These are phyloP conservation scores for Coemansia sp. DNA, from an alignment of 192 early-diverging fungal species.

Conservation along the genomic window DNA sequence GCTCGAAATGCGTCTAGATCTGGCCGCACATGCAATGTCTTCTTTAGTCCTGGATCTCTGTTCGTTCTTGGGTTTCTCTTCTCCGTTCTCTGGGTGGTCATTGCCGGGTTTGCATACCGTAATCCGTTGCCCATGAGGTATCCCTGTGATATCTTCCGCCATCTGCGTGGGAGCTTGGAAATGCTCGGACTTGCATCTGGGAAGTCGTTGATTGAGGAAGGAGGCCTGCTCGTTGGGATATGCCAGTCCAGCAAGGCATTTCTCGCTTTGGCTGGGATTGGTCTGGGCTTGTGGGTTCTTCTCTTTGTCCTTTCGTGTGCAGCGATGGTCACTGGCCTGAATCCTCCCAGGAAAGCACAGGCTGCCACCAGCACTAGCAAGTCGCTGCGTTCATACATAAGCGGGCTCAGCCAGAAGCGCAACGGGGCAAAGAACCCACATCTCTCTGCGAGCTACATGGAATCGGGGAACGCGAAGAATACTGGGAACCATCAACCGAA, in stretches of 20 bases:
- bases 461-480: not conserved
- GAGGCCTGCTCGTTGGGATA: constrained; percentile 40
- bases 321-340: constrained; percentile 28
- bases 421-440: not conserved
- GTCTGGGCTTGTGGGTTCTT: constrained; percentile 42
- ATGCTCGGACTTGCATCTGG: constrained; percentile 38
- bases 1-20: constrained; percentile 16
- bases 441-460: constrained; percentile 12
- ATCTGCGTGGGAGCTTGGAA: constrained; percentile 29
- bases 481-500: not conserved
- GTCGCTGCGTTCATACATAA: constrained; percentile 17
- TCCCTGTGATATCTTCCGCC: constrained; percentile 43
- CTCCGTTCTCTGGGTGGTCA: constrained; percentile 42
- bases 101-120: constrained; percentile 45
- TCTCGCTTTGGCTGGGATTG: constrained; percentile 32
- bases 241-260: constrained; percentile 53
- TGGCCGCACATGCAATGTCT: constrained; percentile 13
- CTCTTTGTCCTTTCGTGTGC: constrained; percentile 35
- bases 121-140: constrained; percentile 48
- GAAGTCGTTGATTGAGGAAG: constrained; percentile 42
- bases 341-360: constrained; percentile 14
- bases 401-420: constrained; percentile 3
- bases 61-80: constrained; percentile 37
- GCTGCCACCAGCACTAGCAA: constrained; percentile 16
- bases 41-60: constrained; percentile 30